These are phyloP conservation scores for Blastocrithidia nonstop DNA, from an alignment of 208 protist species.

Conservation along the genomic window DNA sequence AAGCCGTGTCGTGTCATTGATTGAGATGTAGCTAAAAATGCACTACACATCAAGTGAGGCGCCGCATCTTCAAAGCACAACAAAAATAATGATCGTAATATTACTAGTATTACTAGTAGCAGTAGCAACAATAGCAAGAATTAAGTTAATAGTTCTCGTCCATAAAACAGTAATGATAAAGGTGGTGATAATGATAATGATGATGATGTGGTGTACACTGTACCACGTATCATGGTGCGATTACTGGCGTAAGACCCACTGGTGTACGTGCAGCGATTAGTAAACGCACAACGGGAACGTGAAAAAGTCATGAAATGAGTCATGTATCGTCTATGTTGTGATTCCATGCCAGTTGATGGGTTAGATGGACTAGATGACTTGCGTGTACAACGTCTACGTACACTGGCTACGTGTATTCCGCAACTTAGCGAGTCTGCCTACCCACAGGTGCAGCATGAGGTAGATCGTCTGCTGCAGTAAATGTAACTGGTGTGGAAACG, in stretches of 20 bases:
- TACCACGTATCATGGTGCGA: slow-evolving; percentile 80
- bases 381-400: slow-evolving; percentile 37
- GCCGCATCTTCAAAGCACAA: slow-evolving; percentile 6
- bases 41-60: slow-evolving; percentile 58
- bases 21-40: slow-evolving; percentile 58
- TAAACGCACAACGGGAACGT: slow-evolving; percentile 64
- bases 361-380: slow-evolving; percentile 41
- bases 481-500: slow-evolving; percentile 81
- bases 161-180: not conserved
- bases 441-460: slow-evolving; percentile 49
- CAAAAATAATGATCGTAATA: no score
- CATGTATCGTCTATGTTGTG: slow-evolving; percentile 83
- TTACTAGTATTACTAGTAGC: not conserved
- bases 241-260: slow-evolving; percentile 84
- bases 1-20: slow-evolving; percentile 71
- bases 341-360: slow-evolving; percentile 82
- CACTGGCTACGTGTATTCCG: slow-evolving; percentile 73
- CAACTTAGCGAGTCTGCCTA: slow-evolving; percentile 60
- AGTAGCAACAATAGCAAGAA: not conserved
- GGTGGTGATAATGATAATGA: not conserved
- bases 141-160: not conserved
- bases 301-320: slow-evolving; percentile 82
- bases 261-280: slow-evolving; percentile 74
- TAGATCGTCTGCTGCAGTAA: slow-evolving; percentile 65
- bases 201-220: slow-evolving; percentile 8